Conservation (phyloP, 2,329 filamentous ascomycete genomes). For the Endoconidiophora polonica region DNA sequence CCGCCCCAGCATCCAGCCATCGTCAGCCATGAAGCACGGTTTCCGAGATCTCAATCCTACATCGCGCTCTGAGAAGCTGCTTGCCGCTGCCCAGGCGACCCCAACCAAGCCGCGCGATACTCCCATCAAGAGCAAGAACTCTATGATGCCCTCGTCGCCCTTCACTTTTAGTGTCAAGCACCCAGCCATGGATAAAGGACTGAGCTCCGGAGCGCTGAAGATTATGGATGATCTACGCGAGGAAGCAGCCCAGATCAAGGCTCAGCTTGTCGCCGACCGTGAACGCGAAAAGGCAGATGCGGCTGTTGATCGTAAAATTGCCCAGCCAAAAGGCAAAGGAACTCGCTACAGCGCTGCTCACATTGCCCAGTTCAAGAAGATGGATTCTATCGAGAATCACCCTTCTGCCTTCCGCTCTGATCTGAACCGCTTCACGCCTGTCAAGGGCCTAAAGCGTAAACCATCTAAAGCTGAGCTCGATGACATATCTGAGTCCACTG, state of each 20-base stretch:
- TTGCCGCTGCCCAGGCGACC: conserved; percentile 26
- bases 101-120: conserved; percentile 24
- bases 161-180: conserved; percentile 50
- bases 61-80: conserved; percentile 14
- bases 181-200: conserved; percentile 28
- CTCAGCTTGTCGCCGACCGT: conserved; percentile 45
- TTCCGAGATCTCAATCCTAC: conserved; percentile 51
- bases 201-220: conserved; percentile 44
- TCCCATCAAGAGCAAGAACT: conserved; percentile 36
- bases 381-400: conserved; percentile 88
- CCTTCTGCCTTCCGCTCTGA: conserved; percentile 58
- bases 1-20: conserved; percentile 56
- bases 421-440: conserved; percentile 34
- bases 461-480: conserved; percentile 47
- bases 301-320: conserved; percentile 49
- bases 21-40: conserved; percentile 66
- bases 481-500: conserved; percentile 32
- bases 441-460: conserved; percentile 11
- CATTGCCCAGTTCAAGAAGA: conserved; percentile 83
- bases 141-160: conserved; percentile 33
- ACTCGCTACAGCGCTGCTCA: conserved; percentile 73
- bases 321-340: conserved; percentile 60
- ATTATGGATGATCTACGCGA: conserved; percentile 54
- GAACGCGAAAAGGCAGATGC: conserved; percentile 33
- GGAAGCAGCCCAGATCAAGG: conserved; percentile 55